Evolutionary conservation across 257 asterid genomes (phyloP).

Genomic region (Orobanche coerulescens): DNA sequence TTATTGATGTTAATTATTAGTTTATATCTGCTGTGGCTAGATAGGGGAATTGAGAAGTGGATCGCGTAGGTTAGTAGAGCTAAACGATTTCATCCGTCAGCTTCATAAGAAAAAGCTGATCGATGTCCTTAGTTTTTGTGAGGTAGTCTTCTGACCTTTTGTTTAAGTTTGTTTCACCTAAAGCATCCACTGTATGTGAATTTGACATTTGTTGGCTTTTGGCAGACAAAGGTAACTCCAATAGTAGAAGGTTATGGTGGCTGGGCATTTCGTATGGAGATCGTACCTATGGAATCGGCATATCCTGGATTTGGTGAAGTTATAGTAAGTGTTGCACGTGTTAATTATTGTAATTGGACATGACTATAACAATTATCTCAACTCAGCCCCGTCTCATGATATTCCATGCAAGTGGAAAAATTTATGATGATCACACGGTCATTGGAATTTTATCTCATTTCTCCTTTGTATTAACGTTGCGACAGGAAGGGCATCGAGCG

Average conservation of each 20-base stretch:
- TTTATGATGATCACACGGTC: no score
- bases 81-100: slow-evolving; percentile 68
- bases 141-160: slow-evolving; percentile 37
- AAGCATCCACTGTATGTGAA: slow-evolving; percentile 10
- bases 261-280: slow-evolving; percentile 94
- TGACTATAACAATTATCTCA: no score
- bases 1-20: slow-evolving; percentile 16
- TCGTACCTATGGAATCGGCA: slow-evolving; percentile 92
- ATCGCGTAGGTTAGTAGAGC: slow-evolving; percentile 89
- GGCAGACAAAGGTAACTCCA: slow-evolving; percentile 94
- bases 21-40: slow-evolving; percentile 41
- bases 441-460: no score
- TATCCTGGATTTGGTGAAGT: slow-evolving; percentile 97
- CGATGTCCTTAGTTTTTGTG: slow-evolving; percentile 96
- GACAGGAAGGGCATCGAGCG: no score
- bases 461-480: no score
- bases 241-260: slow-evolving; percentile 99
- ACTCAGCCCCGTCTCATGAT: no score
- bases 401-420: no score
- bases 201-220: slow-evolving; percentile 29
- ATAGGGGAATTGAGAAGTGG: slow-evolving; percentile 98
- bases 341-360: background rate
- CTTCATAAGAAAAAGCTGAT: slow-evolving; percentile 65
- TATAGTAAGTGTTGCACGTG: slow-evolving; percentile 54
- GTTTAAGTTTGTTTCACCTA: slow-evolving; percentile 16